These are phyloP conservation scores for Fusarium brachygibbosum DNA, from an alignment of 2,329 filamentous ascomycete genomes.

Conservation along the genomic window DNA sequence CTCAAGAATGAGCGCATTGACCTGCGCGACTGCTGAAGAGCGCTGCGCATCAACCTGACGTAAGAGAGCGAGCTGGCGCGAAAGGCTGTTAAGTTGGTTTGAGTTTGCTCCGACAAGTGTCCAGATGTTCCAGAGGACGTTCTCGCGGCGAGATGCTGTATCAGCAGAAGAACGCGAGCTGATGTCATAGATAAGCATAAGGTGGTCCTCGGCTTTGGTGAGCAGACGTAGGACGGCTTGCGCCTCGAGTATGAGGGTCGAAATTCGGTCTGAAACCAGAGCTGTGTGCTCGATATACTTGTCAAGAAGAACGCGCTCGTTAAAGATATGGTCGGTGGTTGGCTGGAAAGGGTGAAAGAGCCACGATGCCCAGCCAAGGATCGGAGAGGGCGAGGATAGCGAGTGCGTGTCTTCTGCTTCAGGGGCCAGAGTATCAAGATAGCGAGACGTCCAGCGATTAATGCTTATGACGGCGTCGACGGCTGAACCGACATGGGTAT, in stretches of 20 bases:
- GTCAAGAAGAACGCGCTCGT: constrained; percentile 73
- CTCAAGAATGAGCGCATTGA: constrained; percentile 78
- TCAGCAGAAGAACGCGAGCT: constrained; percentile 73
- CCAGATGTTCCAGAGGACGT: constrained; percentile 79
- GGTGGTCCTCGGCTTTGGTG: constrained; percentile 75
- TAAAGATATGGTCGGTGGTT: constrained; percentile 58
- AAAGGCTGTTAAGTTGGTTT: constrained; percentile 70
- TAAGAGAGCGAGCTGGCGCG: constrained; percentile 74
- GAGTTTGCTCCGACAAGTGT: constrained; percentile 79
- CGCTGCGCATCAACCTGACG: constrained; percentile 75
- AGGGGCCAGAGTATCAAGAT: constrained; percentile 73
- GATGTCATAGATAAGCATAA: constrained; percentile 78
- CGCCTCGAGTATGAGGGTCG: constrained; percentile 76
- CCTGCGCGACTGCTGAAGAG: constrained; percentile 73
- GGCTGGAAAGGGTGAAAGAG: constrained; percentile 74
- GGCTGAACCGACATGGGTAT: constrained; percentile 78
- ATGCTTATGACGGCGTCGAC: constrained; percentile 81
- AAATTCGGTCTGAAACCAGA: constrained; percentile 78
- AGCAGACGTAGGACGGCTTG: constrained; percentile 76
- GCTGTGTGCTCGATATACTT: constrained; percentile 81
- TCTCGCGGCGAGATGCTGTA: constrained; percentile 70
- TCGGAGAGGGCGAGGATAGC: constrained; percentile 50
- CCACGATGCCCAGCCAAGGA: constrained; percentile 59
- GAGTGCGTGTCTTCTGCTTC: constrained; percentile 48
- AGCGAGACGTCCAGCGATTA: constrained; percentile 80